Percentiles rank a stretch among this genome's conserved stretches.
phyloP scores from a whole-genome alignment of 371 early-diverging fungal species.

The Haplosporangium sp. region DNA sequence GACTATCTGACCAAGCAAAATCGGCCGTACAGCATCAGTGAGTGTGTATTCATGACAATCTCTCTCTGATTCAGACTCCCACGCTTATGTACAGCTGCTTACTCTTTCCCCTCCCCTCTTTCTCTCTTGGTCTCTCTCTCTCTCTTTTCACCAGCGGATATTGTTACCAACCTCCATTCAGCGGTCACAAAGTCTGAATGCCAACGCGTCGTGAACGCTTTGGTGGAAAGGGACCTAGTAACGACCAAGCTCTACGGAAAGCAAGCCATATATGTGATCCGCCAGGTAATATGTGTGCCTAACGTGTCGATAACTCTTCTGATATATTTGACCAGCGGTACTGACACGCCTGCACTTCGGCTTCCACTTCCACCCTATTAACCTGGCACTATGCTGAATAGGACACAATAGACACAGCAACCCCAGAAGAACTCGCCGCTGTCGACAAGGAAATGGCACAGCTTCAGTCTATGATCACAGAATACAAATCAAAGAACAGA shows the following conservation, averaged over 20 bases:
- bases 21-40: conserved; percentile 46
- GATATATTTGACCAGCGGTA: no score
- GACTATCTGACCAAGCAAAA: conserved; percentile 51
- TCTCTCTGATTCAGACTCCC: no score
- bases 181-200: conserved; percentile 40
- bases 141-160: conserved; percentile 21
- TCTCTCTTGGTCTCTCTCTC: not conserved
- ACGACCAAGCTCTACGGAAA: conserved; percentile 45
- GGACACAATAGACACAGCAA: conserved; percentile 34
- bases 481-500: conserved; percentile 29
- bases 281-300: conserved; percentile 17
- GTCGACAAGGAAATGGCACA: conserved; percentile 20
- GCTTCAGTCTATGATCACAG: conserved; percentile 20
- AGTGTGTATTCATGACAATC: not conserved
- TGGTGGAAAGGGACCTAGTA: conserved; percentile 38
- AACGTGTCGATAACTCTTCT: no score
- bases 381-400: not conserved
- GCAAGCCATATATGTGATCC: conserved; percentile 43
- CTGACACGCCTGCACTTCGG: not conserved
- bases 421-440: conserved; percentile 28
- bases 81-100: no score
- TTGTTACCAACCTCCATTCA: conserved; percentile 38
- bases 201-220: conserved; percentile 28
- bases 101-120: not conserved
- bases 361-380: not conserved